phyloP scores from a whole-genome alignment of 2,329 filamentous ascomycete genomes.

The Beauveria sp. region DNA sequence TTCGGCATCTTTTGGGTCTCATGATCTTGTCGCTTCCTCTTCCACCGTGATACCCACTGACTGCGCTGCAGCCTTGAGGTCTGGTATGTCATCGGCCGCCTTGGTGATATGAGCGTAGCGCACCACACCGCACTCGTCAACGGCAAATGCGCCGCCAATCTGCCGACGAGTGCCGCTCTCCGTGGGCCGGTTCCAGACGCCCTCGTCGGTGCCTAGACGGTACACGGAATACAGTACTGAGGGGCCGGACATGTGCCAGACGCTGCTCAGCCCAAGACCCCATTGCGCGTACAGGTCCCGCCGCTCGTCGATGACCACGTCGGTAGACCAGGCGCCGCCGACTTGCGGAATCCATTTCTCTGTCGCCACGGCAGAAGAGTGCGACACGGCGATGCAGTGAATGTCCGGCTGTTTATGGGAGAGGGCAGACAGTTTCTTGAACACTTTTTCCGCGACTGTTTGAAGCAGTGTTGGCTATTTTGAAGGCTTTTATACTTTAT shows the following conservation, averaged over 20 bases:
- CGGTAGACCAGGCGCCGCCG: conserved; percentile 48
- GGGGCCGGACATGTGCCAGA: conserved; percentile 57
- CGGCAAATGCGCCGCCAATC: conserved; percentile 55
- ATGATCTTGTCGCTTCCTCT: neutral
- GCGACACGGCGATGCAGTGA: conserved; percentile 55
- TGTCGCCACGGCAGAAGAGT: conserved; percentile 46
- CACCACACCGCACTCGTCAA: conserved; percentile 25
- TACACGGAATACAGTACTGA: conserved; percentile 47
- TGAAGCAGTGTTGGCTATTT: neutral
- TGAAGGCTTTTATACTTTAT: neutral
- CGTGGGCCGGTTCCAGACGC: conserved; percentile 58
- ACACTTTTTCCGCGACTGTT: conserved; percentile 61
- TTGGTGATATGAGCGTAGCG: conserved; percentile 24
- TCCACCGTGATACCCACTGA: conserved; percentile 17
- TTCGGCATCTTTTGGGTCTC: neutral
- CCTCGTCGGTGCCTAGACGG: conserved; percentile 51
- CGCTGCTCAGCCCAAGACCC: conserved; percentile 55
- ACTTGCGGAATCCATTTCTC: conserved; percentile 50
- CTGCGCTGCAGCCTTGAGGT: conserved; percentile 22
- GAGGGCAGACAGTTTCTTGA: conserved; percentile 44
- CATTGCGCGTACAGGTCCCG: conserved; percentile 55
- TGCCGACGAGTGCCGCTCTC: conserved; percentile 65
- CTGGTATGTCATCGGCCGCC: conserved; percentile 25
- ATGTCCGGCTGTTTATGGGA: conserved; percentile 42
- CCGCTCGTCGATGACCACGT: conserved; percentile 52